phyloP scores from a whole-genome alignment of 371 early-diverging fungal genomes.

The Apophysomyces elegans region DNA sequence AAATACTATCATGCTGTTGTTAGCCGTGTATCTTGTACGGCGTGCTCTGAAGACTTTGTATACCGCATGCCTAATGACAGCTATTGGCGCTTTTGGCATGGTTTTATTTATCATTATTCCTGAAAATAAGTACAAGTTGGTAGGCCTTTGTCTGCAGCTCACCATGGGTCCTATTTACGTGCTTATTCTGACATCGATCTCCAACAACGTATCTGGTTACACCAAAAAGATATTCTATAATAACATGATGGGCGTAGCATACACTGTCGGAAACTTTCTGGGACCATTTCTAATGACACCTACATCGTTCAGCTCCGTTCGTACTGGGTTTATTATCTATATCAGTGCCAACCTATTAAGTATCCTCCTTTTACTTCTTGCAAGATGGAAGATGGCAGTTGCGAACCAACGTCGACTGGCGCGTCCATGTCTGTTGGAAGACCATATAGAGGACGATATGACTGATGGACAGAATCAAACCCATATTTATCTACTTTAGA shows the following conservation, averaged over 20 bases:
- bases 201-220: conserved; percentile 6
- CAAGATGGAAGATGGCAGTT: conserved; percentile 14
- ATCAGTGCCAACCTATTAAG: background rate
- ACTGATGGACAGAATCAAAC: conserved; percentile 19
- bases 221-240: conserved; percentile 12
- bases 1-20: conserved; percentile 32
- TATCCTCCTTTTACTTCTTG: conserved; percentile 2
- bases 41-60: conserved; percentile 29
- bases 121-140: background rate
- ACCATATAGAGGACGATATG: conserved; percentile 20
- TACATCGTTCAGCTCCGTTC: background rate
- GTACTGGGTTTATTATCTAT: conserved; percentile 1
- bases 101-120: conserved; percentile 38
- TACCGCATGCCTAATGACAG: conserved; percentile 26
- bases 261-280: background rate
- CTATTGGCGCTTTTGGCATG: conserved; percentile 36
- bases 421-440: background rate
- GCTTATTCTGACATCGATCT: conserved; percentile 12
- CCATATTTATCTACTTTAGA: too few relatives aligned
- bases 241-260: conserved; percentile 6
- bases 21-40: conserved; percentile 18
- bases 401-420: background rate
- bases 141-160: conserved; percentile 18
- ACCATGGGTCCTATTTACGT: conserved; percentile 13
- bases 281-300: conserved; percentile 1